A percentile compares a stretch with the other conserved stretches of the same genome.
These are phyloP conservation scores for Elongisporangium undulatum DNA, from an alignment of 352 stramenopile species.

Conservation along the genomic window DNA sequence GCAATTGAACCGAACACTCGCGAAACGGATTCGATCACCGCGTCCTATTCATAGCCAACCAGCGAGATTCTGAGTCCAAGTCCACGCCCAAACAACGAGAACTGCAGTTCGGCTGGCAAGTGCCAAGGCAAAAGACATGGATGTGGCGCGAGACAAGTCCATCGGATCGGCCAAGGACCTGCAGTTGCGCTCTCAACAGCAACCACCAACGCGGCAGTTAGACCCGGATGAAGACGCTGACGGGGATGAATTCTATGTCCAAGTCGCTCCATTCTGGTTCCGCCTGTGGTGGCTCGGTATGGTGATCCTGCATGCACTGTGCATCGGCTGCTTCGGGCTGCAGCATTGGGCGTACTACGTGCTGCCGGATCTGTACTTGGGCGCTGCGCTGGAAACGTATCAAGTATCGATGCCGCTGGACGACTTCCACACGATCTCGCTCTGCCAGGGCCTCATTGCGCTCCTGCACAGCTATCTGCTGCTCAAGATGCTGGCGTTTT, in stretches of 20 bases:
- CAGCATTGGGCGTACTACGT: background rate
- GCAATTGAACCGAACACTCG: no score
- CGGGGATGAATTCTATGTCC: background rate
- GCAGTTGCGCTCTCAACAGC: background rate
- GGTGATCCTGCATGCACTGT: slow-evolving; percentile 8
- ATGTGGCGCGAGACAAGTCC: background rate
- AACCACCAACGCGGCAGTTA: background rate
- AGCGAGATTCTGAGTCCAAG: no score
- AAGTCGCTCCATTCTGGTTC: background rate
- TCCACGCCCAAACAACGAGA: background rate
- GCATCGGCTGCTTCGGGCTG: slow-evolving; percentile 6
- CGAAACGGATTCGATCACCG: background rate
- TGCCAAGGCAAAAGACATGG: background rate
- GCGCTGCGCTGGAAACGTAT: background rate
- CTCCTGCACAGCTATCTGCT: background rate
- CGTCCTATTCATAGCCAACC: background rate
- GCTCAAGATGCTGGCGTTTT: background rate
- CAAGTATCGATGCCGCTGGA: background rate
- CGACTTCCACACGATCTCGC: background rate
- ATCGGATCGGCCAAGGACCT: background rate
- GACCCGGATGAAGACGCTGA: background rate
- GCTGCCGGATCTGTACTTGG: background rate
- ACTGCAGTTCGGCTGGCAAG: background rate
- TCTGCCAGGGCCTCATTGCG: background rate
- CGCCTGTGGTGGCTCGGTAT: slow-evolving; percentile 13